Evolutionary conservation across 2,329 filamentous ascomycete species (phyloP).

Genomic region (Cercospora brassicicola): DNA sequence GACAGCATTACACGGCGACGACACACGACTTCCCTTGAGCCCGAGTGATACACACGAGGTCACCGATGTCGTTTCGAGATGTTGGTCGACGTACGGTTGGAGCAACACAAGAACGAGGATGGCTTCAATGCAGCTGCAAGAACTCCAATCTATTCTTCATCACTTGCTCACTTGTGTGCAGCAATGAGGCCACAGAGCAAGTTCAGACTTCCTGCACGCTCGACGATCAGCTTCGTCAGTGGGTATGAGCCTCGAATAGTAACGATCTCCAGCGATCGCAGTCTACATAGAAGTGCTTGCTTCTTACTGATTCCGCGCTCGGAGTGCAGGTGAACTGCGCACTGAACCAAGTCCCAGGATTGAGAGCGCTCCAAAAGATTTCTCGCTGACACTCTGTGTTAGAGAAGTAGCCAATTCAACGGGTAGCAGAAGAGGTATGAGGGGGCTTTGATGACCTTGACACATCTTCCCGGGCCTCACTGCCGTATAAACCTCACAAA

Average conservation of each 20-base stretch:
- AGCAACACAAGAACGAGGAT: neutral
- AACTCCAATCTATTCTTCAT: too few species aligned
- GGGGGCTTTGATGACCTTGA: neutral
- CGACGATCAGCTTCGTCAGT: neutral
- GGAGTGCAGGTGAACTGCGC: neutral
- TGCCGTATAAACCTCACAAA: neutral
- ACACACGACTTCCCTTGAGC: neutral
- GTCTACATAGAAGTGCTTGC: neutral
- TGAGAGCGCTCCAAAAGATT: neutral
- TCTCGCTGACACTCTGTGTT: neutral
- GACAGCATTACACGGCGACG: neutral
- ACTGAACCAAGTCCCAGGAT: neutral
- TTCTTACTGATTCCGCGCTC: neutral
- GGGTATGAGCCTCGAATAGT: neutral
- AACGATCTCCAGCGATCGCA: neutral
- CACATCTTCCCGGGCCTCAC: neutral
- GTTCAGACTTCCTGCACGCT: neutral
- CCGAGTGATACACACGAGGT: neutral
- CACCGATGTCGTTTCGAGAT: neutral
- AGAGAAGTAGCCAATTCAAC: neutral
- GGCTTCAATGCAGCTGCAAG: neutral
- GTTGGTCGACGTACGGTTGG: neutral
- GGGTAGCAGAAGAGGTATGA: neutral
- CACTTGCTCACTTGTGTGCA: neutral
- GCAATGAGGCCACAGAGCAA: neutral